Conservation (phyloP, 805 yeast genomes). For the Ogataea pignaliae region DNA sequence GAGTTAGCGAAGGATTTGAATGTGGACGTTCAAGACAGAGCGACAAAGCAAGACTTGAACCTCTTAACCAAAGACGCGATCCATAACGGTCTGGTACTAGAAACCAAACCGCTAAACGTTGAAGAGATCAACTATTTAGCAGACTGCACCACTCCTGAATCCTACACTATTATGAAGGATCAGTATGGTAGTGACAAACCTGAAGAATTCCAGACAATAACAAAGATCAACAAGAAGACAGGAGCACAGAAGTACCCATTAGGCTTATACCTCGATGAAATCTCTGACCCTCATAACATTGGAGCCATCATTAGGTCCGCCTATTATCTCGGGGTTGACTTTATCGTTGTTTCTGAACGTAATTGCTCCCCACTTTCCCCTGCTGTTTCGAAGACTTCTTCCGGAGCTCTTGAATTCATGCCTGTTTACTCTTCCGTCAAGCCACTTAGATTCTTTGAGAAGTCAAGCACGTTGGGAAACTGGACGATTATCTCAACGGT, state of each 20-base stretch:
- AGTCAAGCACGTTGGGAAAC: slow-evolving; percentile 45
- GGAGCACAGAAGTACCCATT: slow-evolving; percentile 44
- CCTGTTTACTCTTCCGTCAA: slow-evolving; percentile 54
- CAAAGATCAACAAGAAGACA: background rate
- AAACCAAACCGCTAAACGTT: slow-evolving; percentile 49
- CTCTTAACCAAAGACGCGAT: slow-evolving; percentile 60
- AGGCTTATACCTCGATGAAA: slow-evolving; percentile 72
- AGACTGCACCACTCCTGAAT: slow-evolving; percentile 9
- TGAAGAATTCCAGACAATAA: slow-evolving; percentile 7
- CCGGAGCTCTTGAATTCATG: slow-evolving; percentile 78
- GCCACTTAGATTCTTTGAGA: slow-evolving; percentile 59
- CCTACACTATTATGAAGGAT: slow-evolving; percentile 17
- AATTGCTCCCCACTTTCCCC: slow-evolving; percentile 77
- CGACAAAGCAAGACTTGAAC: slow-evolving; percentile 51
- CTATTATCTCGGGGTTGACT: slow-evolving; percentile 78
- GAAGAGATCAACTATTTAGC: slow-evolving; percentile 26
- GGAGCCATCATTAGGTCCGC: slow-evolving; percentile 83
- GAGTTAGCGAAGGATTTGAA: slow-evolving; percentile 41
- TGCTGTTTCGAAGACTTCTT: slow-evolving; percentile 72
- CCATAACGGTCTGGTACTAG: slow-evolving; percentile 77
- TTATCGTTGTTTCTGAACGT: slow-evolving; percentile 61
- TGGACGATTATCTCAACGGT: slow-evolving; percentile 73
- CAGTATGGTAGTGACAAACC: slow-evolving; percentile 18
- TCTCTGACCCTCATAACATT: slow-evolving; percentile 82
- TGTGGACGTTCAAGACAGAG: slow-evolving; percentile 29